phyloP scores from a whole-genome alignment of 2,329 filamentous ascomycete genomes.

The Monosporascus sp. region DNA sequence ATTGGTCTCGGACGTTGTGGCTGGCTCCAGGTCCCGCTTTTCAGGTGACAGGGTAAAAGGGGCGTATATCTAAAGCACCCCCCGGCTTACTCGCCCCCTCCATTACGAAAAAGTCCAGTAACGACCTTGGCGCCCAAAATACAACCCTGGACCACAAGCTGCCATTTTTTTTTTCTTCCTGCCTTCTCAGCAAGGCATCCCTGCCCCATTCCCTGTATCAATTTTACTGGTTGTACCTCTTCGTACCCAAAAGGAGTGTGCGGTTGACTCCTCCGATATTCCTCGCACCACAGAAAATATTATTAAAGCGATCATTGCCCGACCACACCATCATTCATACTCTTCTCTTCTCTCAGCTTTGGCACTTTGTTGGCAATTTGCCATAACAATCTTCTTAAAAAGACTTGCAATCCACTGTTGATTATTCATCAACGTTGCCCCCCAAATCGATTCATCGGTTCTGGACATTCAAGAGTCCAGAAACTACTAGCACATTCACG shows the following conservation, averaged over 20 bases:
- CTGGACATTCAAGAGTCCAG: constrained; percentile 36
- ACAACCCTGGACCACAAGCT: background rate
- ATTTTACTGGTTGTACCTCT: background rate
- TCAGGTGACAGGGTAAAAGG: background rate
- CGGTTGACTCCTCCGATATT: constrained; percentile 1
- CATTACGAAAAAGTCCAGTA: constrained; percentile 1
- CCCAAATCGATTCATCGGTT: constrained; percentile 13
- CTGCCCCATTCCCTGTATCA: constrained; percentile 5
- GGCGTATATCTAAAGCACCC: constrained; percentile 8
- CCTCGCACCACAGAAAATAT: constrained; percentile 9
- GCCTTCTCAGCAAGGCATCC: background rate
- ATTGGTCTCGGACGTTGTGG: constrained; percentile 24
- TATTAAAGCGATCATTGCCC: constrained; percentile 23
- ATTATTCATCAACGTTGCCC: constrained; percentile 1
- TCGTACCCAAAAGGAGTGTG: background rate
- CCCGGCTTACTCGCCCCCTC: constrained; percentile 4
- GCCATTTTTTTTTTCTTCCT: background rate
- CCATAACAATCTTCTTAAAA: constrained; percentile 22
- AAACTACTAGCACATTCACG: constrained; percentile 28
- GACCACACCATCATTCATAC: constrained; percentile 11
- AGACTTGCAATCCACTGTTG: constrained; percentile 3
- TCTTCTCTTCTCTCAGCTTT: constrained; percentile 21
- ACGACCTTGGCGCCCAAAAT: background rate
- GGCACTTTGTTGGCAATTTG: constrained; percentile 16
- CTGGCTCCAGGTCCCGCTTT: constrained; percentile 4